Evolutionary conservation across 768 basidiomycete species (phyloP), one percentile per base, ranked within the genome.

Genomic region (Tylopilus cervinicoccineus): DNA sequence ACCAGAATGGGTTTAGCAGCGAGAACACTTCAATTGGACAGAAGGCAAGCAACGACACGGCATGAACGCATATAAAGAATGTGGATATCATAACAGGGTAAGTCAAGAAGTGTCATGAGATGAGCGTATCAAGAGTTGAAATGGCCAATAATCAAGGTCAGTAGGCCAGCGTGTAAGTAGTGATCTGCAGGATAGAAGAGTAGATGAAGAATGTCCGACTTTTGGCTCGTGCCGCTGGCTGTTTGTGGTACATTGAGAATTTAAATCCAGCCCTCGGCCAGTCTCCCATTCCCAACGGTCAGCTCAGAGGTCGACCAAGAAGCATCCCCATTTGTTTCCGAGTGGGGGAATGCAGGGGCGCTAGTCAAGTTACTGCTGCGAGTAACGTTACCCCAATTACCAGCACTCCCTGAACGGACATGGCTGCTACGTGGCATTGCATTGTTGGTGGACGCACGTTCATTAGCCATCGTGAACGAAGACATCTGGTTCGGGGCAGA

Each of bases 361-460:
- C 72, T 69, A 44, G 70, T 68, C 44, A 82, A 69, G 60, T 75
- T 75, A 59, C 69, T 77, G 62, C 72, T 76, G 41, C 83, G 77
- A 23, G 79, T 63, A 56, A 86, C 73, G 58, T 69, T 79, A 36
- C 74, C 83, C 88, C 88, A 89, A 62, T 88, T 89, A 27, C 86
- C 86, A 23, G 84, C 84, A 64, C 87, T 89, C 38, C 88, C 88
- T 37, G 86, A 80, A 52, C 88, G 83, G 50, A 80, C 79, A 60
- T 90, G 87, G 31, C 84, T 80, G 24, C 72, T 70, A 48, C 86
- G 79, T 17, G 72, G 55, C 33, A 59, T 57, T 41, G 48, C 64
- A 37, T 70, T 65, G 55, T 63, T 69, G 38, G 52, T 44, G 1
- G 64, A 42, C 33, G 59, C 70, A 53, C 73, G 77, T 43, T 68